Conservation (phyloP, 2,329 filamentous ascomycete species). For the Trichoderma arundinaceum region DNA sequence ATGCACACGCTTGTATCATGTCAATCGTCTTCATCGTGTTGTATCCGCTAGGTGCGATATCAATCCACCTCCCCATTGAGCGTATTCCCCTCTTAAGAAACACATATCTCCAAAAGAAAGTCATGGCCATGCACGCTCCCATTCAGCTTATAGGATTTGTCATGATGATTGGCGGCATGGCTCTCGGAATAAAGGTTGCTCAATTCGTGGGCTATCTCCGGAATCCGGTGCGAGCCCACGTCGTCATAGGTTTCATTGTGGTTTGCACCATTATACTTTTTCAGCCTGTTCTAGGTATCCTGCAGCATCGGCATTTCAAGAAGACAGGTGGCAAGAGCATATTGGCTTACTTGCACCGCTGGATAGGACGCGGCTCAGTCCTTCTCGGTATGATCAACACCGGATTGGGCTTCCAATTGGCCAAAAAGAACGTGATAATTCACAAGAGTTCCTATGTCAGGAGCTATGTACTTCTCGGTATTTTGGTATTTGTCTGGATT, state of each 20-base stretch:
- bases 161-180: constrained; percentile 27
- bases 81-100: constrained; percentile 16
- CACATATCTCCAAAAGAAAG: constrained; percentile 21
- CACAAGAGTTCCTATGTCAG: constrained; percentile 10
- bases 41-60: constrained; percentile 18
- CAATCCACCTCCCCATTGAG: constrained; percentile 14
- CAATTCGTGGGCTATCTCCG: constrained; percentile 6
- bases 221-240: constrained; percentile 3
- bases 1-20: constrained; percentile 27
- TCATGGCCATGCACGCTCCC: constrained; percentile 24
- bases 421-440: constrained; percentile 20
- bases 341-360: constrained; percentile 23
- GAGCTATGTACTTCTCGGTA: constrained; percentile 8
- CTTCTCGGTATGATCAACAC: constrained; percentile 13
- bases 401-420: constrained; percentile 18
- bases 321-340: constrained; percentile 22
- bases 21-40: constrained; percentile 29
- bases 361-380: constrained; percentile 8
- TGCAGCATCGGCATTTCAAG: constrained; percentile 21
- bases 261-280: constrained; percentile 20
- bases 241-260: constrained; percentile 16
- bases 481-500: constrained; percentile 1
- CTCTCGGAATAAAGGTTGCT: constrained; percentile 14
- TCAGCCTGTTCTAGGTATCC: constrained; percentile 4
- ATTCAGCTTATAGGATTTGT: constrained; percentile 17